Evolutionary conservation across 495 filamentous ascomycete species (phyloP), one percentile per base, ranked within the genome.

Genomic region (Clavariopsis aquatica): DNA sequence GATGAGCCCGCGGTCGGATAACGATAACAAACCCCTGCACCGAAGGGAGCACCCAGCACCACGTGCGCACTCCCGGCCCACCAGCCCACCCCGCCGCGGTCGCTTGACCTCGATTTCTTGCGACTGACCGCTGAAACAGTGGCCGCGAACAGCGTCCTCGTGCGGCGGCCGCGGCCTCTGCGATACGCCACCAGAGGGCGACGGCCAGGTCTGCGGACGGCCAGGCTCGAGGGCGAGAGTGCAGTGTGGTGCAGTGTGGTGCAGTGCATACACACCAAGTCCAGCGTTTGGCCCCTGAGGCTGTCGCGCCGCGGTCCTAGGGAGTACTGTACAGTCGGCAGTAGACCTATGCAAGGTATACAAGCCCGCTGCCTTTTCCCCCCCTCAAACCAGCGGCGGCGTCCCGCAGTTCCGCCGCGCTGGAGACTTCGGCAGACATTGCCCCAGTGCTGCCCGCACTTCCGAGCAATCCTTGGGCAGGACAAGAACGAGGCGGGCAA

Each of bases 331-430:
- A n/a, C 59, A 46, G 59, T 13, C 38, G 52, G 43, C 38, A 15
- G 45, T 56, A 66, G n/a, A n/a, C n/a, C n/a, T n/a, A n/a, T 66
- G 63, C 63, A 66, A 57, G 63, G 56, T 31, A 66, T 59, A 46
- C 47, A 56, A 29, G 29, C 26, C 63, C 57, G n/a, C 53, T 29
- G 31, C 51, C 51, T 46, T 36, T n/a, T 17, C 29, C 29, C 22
- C 29, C 29, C 28, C 4, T 26, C 15, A 7, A 29, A 47, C 24
- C 34, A 23, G 54, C 28, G 20, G 34, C 54, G 46, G 41, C 62
- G 52, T 26, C 54, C 46, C 29, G 47, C 46, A 52, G 62, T 46
- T 45, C 63, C 63, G 49, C 63, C 63, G 60, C 45, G 55, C 49
- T 66, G 57, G 54, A 34, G 31, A 34, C 31, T 5, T 34, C 31